Evolutionary conservation across 2,329 filamentous ascomycete genomes (phyloP).

Genomic region (Monosporascus sp.): DNA sequence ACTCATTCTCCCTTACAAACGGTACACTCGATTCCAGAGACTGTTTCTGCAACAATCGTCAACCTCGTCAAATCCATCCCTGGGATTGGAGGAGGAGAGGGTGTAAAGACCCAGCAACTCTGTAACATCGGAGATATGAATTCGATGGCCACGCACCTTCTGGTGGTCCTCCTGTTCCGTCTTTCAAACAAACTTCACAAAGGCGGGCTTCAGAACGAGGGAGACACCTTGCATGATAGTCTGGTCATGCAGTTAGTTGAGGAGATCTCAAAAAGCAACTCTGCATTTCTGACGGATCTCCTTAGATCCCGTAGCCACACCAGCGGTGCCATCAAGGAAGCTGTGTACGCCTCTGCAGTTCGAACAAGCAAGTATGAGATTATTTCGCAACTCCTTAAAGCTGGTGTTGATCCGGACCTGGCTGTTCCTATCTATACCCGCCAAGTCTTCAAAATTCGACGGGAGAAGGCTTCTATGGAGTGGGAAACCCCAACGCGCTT

Average conservation of each 20-base stretch:
- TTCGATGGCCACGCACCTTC: constrained; percentile 1
- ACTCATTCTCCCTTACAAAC: too few relatives aligned
- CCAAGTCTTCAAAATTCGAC: rapidly evolving
- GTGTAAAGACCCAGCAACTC: not conserved
- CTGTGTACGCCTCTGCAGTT: constrained; percentile 1
- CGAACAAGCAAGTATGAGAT: not conserved
- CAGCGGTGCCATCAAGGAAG: constrained; percentile 3
- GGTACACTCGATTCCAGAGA: too few relatives aligned
- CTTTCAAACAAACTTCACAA: constrained; percentile 2
- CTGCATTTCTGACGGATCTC: not conserved
- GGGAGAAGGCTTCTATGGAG: too few relatives aligned
- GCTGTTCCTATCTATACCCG: not conserved
- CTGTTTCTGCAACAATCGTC: not conserved
- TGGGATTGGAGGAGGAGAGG: not conserved
- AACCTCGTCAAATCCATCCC: not conserved
- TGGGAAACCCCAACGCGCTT: rapidly evolving
- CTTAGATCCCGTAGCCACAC: not conserved
- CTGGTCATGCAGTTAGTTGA: not conserved
- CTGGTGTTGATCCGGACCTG: constrained; percentile 2
- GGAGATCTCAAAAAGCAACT: not conserved
- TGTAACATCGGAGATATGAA: not conserved
- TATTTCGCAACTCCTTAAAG: constrained; percentile 2
- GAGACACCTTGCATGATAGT: too few relatives aligned
- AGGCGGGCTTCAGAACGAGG: too few relatives aligned
- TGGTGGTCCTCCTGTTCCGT: constrained; percentile 3